Evolutionary conservation across 768 basidiomycete species (phyloP), one percentile per base, ranked within the genome.

Genomic region (Mycena amicta): DNA sequence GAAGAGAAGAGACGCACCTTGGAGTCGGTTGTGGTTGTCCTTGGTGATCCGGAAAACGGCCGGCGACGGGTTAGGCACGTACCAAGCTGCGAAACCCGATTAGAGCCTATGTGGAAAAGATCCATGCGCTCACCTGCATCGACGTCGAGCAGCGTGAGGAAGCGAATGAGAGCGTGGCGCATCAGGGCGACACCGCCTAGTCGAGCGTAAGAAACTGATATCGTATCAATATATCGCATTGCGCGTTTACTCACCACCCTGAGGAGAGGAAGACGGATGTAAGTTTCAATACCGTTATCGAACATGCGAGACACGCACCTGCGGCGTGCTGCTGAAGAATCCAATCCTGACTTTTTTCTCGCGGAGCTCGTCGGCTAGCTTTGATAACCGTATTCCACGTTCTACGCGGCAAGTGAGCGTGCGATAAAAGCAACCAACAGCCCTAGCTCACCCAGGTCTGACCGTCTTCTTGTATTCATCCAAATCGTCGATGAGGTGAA

Each of bases 261-360:
- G 55, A 68, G 60, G 61, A 53, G 60, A 53, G 64, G 50, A 66
- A 50, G 33, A 60, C 55, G 64, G 65, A 50, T 59, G 22, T 49
- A 26, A 29, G 50, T 41, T 41, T n/a, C 16, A 53, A 52, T 28
- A 61, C 58, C 41, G n/a, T 31, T 43, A 53, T 52, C 60, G 53
- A 20, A 51, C 68, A 82, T 73, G n/a, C n/a, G n/a, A n/a, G n/a
- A n/a, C n/a, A 89, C 90, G 87, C 80, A 95, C 95, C 77, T 96
- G 93, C 12, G 95, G 95, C 5, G 95, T 98, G 11, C 93, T 94
- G 27, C 91, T 93, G 76, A 96, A 96, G 83, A 96, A 96, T 23
- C 88, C 89, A 62, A 96, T 91, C 73, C 91, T 93, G 70, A 92
- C 77, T 61, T 94, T 89, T 75, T 90, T 92, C 72, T 90, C 86